These are phyloP conservation scores for Tolypocladium inflatum DNA, from an alignment of 2,329 filamentous ascomycete species.

Conservation along the genomic window DNA sequence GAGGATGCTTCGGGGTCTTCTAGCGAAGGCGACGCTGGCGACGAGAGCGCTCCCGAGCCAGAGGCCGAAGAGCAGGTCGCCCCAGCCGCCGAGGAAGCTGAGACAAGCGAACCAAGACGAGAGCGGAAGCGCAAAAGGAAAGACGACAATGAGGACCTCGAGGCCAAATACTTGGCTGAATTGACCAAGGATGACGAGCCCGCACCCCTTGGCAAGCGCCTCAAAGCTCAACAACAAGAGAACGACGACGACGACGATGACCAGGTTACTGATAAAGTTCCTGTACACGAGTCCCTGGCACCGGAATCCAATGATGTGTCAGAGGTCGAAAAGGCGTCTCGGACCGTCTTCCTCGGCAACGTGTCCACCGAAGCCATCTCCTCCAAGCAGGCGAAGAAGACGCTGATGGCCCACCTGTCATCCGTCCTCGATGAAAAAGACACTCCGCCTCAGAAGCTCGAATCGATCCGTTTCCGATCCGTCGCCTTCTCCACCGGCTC, in stretches of 20 bases:
- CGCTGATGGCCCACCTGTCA: slow-evolving; percentile 65
- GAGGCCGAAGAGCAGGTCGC: slow-evolving; percentile 11
- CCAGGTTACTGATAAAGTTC: slow-evolving; percentile 31
- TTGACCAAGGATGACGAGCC: slow-evolving; percentile 51
- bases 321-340: slow-evolving; percentile 74
- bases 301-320: slow-evolving; percentile 42
- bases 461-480: slow-evolving; percentile 90
- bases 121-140: slow-evolving; percentile 58
- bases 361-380: slow-evolving; percentile 76
- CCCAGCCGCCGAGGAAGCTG: slow-evolving; percentile 24
- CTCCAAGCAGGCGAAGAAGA: slow-evolving; percentile 72
- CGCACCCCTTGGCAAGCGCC: slow-evolving; percentile 44
- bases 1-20: slow-evolving; percentile 16
- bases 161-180: slow-evolving; percentile 59
- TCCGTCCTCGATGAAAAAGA: slow-evolving; percentile 55
- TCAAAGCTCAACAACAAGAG: slow-evolving; percentile 28
- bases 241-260: slow-evolving; percentile 29
- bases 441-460: slow-evolving; percentile 59
- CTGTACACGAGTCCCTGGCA: slow-evolving; percentile 48
- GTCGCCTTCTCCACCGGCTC: slow-evolving; percentile 69
- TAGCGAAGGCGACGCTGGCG: slow-evolving; percentile 9
- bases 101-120: slow-evolving; percentile 19
- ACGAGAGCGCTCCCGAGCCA: slow-evolving; percentile 13
- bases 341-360: slow-evolving; percentile 90
- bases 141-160: slow-evolving; percentile 59